Percentiles rank a stretch among this genome's conserved stretches.
phyloP scores from a whole-genome alignment of 1,139 yeast species.

The Hyphopichia burtonii region DNA sequence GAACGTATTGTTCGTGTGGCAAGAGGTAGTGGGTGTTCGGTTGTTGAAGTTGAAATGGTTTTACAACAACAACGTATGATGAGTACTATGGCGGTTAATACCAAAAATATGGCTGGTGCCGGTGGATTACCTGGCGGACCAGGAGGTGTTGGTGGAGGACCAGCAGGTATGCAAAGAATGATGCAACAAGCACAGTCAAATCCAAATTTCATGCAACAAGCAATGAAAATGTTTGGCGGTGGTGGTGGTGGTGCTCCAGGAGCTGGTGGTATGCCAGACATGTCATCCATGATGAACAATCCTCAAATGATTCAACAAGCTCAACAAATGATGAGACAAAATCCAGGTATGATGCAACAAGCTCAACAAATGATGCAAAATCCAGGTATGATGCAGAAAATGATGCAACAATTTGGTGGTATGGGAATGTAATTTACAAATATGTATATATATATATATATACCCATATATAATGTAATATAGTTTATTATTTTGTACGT shows the following conservation, averaged over 20 bases:
- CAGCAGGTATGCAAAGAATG: conserved; percentile 41
- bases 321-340: conserved; percentile 65
- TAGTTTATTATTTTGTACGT: conserved; percentile 3
- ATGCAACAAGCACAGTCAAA: conserved; percentile 50
- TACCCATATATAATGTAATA: neutral
- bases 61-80: conserved; percentile 90
- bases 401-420: conserved; percentile 74
- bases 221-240: conserved; percentile 58
- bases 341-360: conserved; percentile 71
- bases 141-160: conserved; percentile 41
- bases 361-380: conserved; percentile 55
- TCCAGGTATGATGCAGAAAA: conserved; percentile 67
- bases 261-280: conserved; percentile 60
- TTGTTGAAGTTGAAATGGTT: conserved; percentile 90
- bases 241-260: conserved; percentile 35
- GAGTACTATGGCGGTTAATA: conserved; percentile 87
- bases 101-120: conserved; percentile 54
- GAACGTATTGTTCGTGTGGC: conserved; percentile 88
- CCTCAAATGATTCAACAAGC: conserved; percentile 42
- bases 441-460: neutral
- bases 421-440: conserved; percentile 34
- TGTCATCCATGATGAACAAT: conserved; percentile 54
- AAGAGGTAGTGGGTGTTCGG: conserved; percentile 93
- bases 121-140: conserved; percentile 41
- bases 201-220: conserved; percentile 57